A percentile compares a stretch with the other conserved stretches of the same genome.
Evolutionary conservation across 129 eudicot species (phyloP).

Genomic region (Rutidosis leptorrhynchoides): DNA sequence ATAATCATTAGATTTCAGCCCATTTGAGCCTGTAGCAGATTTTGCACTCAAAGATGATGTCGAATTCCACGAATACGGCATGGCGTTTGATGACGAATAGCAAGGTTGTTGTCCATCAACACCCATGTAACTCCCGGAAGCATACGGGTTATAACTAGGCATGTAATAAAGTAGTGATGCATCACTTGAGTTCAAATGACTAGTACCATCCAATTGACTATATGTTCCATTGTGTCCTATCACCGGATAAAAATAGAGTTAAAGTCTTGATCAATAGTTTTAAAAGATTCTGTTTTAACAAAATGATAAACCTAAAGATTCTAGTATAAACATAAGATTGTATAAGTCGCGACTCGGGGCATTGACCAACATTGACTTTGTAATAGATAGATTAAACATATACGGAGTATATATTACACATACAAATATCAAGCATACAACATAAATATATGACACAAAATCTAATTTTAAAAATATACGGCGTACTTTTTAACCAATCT

Average conservation of each 20-base stretch:
- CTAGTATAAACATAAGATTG: no score
- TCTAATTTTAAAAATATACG: no score
- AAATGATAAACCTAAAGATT: not conserved
- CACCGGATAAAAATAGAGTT: not conserved
- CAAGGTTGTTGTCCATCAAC: slow-evolving; percentile 53
- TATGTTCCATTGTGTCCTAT: slow-evolving; percentile 57
- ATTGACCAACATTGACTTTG: no score
- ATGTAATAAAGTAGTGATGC: slow-evolving; percentile 52
- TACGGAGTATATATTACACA: no score
- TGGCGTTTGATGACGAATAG: slow-evolving; percentile 48
- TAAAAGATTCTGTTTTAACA: not conserved
- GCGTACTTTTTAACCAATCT: no score
- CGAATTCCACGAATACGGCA: slow-evolving; percentile 57
- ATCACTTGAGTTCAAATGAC: slow-evolving; percentile 32
- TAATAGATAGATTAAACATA: no score
- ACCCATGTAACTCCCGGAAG: slow-evolving; percentile 42
- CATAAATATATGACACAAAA: no score
- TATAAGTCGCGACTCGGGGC: no score
- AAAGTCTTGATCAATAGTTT: not conserved
- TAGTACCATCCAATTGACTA: slow-evolving; percentile 41
- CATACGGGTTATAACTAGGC: slow-evolving; percentile 57
- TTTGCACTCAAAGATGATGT: slow-evolving; percentile 35
- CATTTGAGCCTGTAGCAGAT: slow-evolving; percentile 35
- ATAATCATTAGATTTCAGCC: slow-evolving; percentile 46
- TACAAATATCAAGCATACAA: no score